These are phyloP conservation scores for Amphibolis antarctica DNA, from an alignment of 106 monocot species.

Conservation along the genomic window DNA sequence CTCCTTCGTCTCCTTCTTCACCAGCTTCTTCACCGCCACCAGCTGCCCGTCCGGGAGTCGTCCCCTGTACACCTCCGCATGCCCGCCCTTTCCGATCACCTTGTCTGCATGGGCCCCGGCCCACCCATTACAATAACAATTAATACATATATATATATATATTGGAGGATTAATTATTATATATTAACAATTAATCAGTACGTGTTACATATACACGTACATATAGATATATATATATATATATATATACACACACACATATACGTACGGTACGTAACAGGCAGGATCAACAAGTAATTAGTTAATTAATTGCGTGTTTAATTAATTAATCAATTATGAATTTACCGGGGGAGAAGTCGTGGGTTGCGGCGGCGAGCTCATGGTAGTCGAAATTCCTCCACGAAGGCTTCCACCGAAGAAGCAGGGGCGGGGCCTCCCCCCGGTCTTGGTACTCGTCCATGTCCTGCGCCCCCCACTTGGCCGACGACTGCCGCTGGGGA, in stretches of 20 bases:
- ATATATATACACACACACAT: too few relatives aligned
- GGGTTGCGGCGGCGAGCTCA: slow-evolving; percentile 65
- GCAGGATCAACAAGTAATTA: too few relatives aligned
- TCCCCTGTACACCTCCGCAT: slow-evolving; percentile 88
- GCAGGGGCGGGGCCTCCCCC: not conserved
- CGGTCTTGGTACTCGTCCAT: too few relatives aligned
- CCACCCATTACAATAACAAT: too few relatives aligned
- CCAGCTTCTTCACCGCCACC: slow-evolving; percentile 83
- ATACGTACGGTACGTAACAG: too few relatives aligned
- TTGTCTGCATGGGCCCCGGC: slow-evolving; percentile 47
- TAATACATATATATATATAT: too few relatives aligned
- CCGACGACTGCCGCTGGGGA: slow-evolving; percentile 8
- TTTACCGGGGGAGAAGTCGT: slow-evolving; percentile 76
- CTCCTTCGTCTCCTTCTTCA: slow-evolving; percentile 49
- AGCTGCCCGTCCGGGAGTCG: slow-evolving; percentile 54
- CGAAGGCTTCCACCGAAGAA: slow-evolving; percentile 36
- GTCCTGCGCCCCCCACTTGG: not conserved
- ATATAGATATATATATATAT: too few relatives aligned
- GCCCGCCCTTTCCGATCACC: slow-evolving; percentile 93
- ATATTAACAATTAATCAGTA: too few relatives aligned
- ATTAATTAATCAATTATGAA: too few relatives aligned
- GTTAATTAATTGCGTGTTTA: too few relatives aligned
- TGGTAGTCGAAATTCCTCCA: slow-evolving; percentile 77
- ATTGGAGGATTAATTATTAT: too few relatives aligned
- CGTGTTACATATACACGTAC: too few relatives aligned